Evolutionary conservation across 129 eudicot genomes (phyloP), one percentile per base, ranked within the genome.

Genomic region (Smallanthus sonchifolius): DNA sequence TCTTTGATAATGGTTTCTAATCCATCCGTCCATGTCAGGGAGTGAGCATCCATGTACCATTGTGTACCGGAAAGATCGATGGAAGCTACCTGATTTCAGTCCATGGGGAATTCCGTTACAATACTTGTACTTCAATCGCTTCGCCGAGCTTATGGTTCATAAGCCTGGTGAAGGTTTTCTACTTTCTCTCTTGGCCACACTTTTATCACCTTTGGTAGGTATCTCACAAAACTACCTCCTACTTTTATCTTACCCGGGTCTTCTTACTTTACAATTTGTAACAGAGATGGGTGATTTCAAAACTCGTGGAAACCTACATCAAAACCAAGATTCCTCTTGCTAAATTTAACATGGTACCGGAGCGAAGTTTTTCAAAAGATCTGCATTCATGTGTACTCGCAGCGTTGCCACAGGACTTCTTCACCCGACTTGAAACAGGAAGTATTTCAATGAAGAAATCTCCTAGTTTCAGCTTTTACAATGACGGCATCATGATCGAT

Each of bases 231-330:
- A 24, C 1, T 24, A 24, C 30, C 30, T 24, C n/a, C n/a, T 24
- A 40, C 9, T 7, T 40, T 40, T 0, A 40, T 40, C 7, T 4
- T 6, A 38, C 7, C 7, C 0, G 2, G 5, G 0, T 38, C 7
- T 1, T 1, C 3, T 38, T 38, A 54, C 34, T 19, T 54, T 49
- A 5, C 3, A 24, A 59, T 36, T 62, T 38, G 69, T 28, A 15
- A 77, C 86, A 89, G 96, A 84, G 92, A 70, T 85, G 90, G 92
- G 88, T 63, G 9, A 34, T 87, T 42, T 85, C 92, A 24, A 89
- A 89, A 52, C 85, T 84, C 11, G 87, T 87, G 15, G 97, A 87
- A 64, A 77, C 83, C 30, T 45, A 87, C 10, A 4, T 85, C 10
- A 84, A 62, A 76, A 43, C n/a, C 40, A 85, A 83, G 47, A 76